Base-by-base conservation (phyloP, 768 basidiomycete genomes). In the Cyclocybe aegerita region DNA sequence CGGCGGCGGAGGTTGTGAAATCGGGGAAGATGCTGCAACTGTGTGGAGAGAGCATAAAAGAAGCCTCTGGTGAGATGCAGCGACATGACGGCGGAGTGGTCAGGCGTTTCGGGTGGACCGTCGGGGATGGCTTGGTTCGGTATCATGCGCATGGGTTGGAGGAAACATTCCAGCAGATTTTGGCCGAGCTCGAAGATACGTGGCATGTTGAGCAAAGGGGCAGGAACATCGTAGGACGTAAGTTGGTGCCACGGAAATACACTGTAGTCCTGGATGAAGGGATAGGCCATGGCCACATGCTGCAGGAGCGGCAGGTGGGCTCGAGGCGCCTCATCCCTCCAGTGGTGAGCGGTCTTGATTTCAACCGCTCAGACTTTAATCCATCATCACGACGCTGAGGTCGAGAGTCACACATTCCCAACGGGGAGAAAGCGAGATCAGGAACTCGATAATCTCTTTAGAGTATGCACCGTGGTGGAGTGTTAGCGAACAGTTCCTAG, bases 191-290 rank as follows among this genome's bases (percentile, higher is more conserved):
- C 31, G 31, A 51, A 51, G 16, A 51, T 31, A 2, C 15, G 23
- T 4, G 50, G 50, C n/a, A 51, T 37, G 37, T 44, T 43, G 14
- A 34, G 16, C 8, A 51, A 14, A 3, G 29, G 29, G 14, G 39
- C 30, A 4, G 43, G 34, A 12, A 43, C 41, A 31, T 51, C 50
- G 37, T 43, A 51, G 2, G 35, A 14, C 10, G 12, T 43, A 8
- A 51, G 38, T 31, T 51, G 43, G 2, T 44, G 43, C 33, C 35
- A 51, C 3, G 50, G 50, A n/a, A 51, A 43, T 3, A 45, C 38
- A 10, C 16, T 2, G 14, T 34, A 44, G 12, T 12, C 15, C 15
- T 35, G 5, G 9, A 7, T 14, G 30, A 45, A 46, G 2, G 32
- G 33, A 35, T 12, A 15, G 3, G 43, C n/a, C 8, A 16, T 17